These are phyloP conservation scores for Agapanthus africanus DNA, from an alignment of 106 monocot genomes.

Conservation along the genomic window DNA sequence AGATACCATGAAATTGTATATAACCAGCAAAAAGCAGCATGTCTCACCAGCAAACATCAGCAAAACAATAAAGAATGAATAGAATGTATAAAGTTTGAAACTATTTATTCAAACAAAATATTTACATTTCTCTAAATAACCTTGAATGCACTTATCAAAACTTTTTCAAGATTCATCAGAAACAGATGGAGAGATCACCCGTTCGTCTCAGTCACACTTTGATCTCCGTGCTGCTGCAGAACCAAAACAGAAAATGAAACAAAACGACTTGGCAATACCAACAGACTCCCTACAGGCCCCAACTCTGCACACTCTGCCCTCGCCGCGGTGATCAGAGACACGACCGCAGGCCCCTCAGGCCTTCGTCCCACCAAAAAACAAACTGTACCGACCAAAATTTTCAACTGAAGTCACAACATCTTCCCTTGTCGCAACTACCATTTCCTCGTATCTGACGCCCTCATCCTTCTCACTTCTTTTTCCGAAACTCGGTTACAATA, in stretches of 20 bases:
- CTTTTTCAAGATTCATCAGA: too few species aligned
- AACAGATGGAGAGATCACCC: too few species aligned
- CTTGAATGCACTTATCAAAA: too few species aligned
- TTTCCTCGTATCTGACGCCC: slow-evolving; percentile 7
- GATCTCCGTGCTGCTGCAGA: slow-evolving; percentile 19
- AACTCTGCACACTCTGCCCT: slow-evolving; percentile 19
- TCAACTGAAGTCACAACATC: slow-evolving; percentile 1
- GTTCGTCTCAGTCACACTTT: too few species aligned
- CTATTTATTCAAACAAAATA: too few species aligned
- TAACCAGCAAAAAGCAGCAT: too few species aligned
- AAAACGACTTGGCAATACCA: slow-evolving; percentile 4
- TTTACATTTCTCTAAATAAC: too few species aligned
- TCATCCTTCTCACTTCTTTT: slow-evolving; percentile 4
- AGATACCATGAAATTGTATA: too few species aligned
- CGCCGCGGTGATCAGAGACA: neutral
- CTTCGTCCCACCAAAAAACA: slow-evolving; percentile 20
- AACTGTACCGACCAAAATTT: slow-evolving; percentile 1
- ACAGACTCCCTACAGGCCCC: slow-evolving; percentile 17
- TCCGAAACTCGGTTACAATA: slow-evolving; percentile 1
- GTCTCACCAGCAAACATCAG: too few species aligned
- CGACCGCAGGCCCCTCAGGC: neutral
- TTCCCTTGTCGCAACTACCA: neutral
- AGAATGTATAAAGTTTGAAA: too few species aligned
- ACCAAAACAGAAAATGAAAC: slow-evolving; percentile 16
- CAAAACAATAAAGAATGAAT: too few species aligned